phyloP scores from a whole-genome alignment of 768 basidiomycete species.

The Neoboletus magnificus region DNA sequence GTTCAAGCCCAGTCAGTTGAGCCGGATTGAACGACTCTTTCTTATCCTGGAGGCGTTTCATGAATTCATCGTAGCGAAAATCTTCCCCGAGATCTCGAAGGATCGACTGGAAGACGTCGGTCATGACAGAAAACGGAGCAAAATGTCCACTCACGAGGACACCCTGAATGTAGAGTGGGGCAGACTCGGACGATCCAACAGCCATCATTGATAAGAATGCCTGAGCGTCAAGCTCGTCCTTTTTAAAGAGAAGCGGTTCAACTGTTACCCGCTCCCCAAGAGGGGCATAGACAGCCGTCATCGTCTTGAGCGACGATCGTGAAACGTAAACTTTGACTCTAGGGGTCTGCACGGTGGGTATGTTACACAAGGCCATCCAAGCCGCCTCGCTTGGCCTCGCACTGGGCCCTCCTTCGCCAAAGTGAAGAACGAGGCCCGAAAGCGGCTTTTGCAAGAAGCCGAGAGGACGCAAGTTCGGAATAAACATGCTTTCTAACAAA shows the following conservation, averaged over 20 bases:
- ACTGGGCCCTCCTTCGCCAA: conserved; percentile 60
- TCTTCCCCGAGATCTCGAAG: conserved; percentile 61
- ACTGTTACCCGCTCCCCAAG: conserved; percentile 50
- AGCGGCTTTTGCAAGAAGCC: conserved; percentile 55
- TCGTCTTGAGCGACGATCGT: conserved; percentile 56
- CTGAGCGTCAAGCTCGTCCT: conserved; percentile 62
- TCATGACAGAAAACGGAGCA: background rate
- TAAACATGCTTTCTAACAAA: conserved; percentile 66
- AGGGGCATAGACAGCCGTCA: conserved; percentile 53
- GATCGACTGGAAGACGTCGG: conserved; percentile 42
- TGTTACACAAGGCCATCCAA: conserved; percentile 46
- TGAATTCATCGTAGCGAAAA: conserved; percentile 52
- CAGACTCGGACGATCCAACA: conserved; percentile 53
- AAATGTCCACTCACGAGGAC: conserved; percentile 47
- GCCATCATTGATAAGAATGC: conserved; percentile 78
- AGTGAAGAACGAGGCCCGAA: conserved; percentile 63
- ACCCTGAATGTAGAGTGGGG: conserved; percentile 68
- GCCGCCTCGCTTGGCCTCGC: conserved; percentile 65
- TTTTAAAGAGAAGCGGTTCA: conserved; percentile 51
- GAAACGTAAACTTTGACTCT: conserved; percentile 54
- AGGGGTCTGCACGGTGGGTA: conserved; percentile 33
- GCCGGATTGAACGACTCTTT: conserved; percentile 53
- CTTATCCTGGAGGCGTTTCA: conserved; percentile 40
- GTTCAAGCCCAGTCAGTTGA: conserved; percentile 56
- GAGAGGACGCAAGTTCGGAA: conserved; percentile 46